Conservation (phyloP, 768 basidiomycete genomes). For the Neoboletus subvelutipes region DNA sequence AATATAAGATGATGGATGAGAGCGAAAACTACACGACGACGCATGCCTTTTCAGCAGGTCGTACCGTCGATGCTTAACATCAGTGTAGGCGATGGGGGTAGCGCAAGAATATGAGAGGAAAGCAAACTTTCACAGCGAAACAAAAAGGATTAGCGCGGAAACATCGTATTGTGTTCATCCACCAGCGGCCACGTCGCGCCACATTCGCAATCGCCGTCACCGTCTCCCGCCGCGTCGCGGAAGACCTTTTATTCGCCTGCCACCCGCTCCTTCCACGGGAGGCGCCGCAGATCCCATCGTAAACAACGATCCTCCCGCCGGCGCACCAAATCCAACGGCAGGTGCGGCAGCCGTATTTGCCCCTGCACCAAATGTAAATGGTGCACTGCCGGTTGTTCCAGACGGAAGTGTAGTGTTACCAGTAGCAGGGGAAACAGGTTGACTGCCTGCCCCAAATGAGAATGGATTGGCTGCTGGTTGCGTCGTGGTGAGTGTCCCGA, state of each 20-base stretch:
- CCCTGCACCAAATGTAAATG: constrained; percentile 40
- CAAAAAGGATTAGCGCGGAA: constrained; percentile 2
- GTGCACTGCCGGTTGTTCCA: constrained; percentile 27
- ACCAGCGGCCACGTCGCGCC: constrained; percentile 14
- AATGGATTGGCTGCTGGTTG: constrained; percentile 40
- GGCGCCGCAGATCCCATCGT: constrained; percentile 61
- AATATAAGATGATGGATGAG: constrained; percentile 2
- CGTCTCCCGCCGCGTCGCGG: constrained; percentile 42
- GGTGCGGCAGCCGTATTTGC: constrained; percentile 36
- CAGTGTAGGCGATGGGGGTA: constrained; percentile 19
- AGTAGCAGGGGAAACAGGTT: constrained; percentile 58
- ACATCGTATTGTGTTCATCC: constrained; percentile 10
- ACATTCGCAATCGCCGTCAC: constrained; percentile 10
- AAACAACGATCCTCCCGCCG: constrained; percentile 41
- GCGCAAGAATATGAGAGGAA: constrained; percentile 15
- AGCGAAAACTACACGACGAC: constrained; percentile 5
- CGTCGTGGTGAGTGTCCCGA: constrained; percentile 42
- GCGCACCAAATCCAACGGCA: constrained; percentile 40
- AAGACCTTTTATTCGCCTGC: constrained; percentile 53
- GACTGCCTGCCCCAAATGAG: constrained; percentile 50
- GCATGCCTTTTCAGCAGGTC: constrained; percentile 8
- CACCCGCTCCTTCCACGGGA: constrained; percentile 35
- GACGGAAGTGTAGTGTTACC: constrained; percentile 33
- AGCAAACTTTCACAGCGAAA: constrained; percentile 14
- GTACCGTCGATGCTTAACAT: constrained; percentile 27